A percentile compares a stretch with the other conserved stretches of the same genome.
Conservation (phyloP, 495 filamentous ascomycete genomes). For the Neurospora sp. region DNA sequence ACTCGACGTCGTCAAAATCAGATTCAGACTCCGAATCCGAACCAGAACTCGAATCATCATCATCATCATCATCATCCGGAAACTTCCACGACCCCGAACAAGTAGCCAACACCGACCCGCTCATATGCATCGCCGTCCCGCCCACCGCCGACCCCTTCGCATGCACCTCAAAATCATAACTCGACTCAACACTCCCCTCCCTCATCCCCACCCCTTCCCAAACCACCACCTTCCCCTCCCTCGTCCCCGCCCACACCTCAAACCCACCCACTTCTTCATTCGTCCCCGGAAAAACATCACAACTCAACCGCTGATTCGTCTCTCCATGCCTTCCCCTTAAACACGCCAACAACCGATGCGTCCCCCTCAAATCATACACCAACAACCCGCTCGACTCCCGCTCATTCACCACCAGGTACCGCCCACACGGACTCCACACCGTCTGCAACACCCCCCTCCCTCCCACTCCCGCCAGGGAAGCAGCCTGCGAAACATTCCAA, state of each 20-base stretch:
- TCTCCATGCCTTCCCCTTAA: slow-evolving; percentile 58
- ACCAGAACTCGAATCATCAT: slow-evolving; percentile 1
- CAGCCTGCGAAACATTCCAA: slow-evolving; percentile 44
- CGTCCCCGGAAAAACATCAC: slow-evolving; percentile 50
- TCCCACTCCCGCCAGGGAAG: slow-evolving; percentile 28
- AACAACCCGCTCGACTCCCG: slow-evolving; percentile 61
- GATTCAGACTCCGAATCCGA: neutral
- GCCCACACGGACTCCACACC: slow-evolving; percentile 74
- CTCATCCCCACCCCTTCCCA: slow-evolving; percentile 55
- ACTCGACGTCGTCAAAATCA: slow-evolving; percentile 2
- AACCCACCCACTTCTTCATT: slow-evolving; percentile 40
- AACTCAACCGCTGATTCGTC: slow-evolving; percentile 69
- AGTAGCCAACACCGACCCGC: slow-evolving; percentile 60
- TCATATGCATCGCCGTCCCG: slow-evolving; percentile 54
- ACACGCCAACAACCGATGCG: slow-evolving; percentile 55
- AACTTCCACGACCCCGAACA: slow-evolving; percentile 52
- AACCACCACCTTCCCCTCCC: slow-evolving; percentile 63
- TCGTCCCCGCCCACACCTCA: slow-evolving; percentile 78
- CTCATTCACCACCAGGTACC: slow-evolving; percentile 82
- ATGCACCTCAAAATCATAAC: slow-evolving; percentile 52
- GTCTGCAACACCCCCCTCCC: slow-evolving; percentile 68
- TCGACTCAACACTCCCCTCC: slow-evolving; percentile 44
- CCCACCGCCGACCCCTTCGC: slow-evolving; percentile 39
- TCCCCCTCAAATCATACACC: slow-evolving; percentile 76
- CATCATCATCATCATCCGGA: slow-evolving; percentile 16